Evolutionary conservation across 1,284 basidiomycete genomes (phyloP).

Genomic region (Tilletia indica): DNA sequence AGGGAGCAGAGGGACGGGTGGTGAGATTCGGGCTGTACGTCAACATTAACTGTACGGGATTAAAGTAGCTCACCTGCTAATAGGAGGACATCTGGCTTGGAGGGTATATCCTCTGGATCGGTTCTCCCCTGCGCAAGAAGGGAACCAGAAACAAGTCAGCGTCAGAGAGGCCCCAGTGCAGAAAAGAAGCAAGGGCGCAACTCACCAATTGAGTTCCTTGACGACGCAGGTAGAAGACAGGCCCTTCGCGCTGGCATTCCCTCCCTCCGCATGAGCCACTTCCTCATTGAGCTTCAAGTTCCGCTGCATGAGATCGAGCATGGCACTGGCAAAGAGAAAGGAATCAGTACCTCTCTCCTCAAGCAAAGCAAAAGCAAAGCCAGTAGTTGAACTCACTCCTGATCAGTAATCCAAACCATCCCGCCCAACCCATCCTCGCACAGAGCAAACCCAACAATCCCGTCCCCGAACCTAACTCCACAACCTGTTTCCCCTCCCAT

Average conservation of each 20-base stretch:
- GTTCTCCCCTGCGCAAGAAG: constrained; percentile 44
- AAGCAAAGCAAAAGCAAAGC: background rate
- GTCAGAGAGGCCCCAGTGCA: background rate
- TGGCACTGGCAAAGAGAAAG: constrained; percentile 23
- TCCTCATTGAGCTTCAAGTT: constrained; percentile 39
- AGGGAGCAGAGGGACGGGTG: background rate
- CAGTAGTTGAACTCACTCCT: constrained; percentile 65
- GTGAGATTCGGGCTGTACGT: background rate
- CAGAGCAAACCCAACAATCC: constrained; percentile 84
- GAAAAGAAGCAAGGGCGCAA: constrained; percentile 3
- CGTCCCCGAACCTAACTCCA: constrained; percentile 83
- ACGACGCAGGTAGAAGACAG: constrained; percentile 23
- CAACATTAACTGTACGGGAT: no score
- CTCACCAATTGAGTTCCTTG: constrained; percentile 36
- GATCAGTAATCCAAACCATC: constrained; percentile 76
- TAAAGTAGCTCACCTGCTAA: constrained; percentile 27
- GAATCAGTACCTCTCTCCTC: background rate
- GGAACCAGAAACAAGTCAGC: background rate
- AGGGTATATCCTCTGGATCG: constrained; percentile 51
- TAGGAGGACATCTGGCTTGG: constrained; percentile 63
- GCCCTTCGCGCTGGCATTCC: background rate
- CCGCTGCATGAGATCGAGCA: constrained; percentile 46
- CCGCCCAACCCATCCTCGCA: constrained; percentile 64
- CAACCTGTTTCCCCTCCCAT: constrained; percentile 57
- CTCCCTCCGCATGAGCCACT: background rate